Evolutionary conservation across 2,329 filamentous ascomycete species (phyloP).

Genomic region (Microascus cirrosus): DNA sequence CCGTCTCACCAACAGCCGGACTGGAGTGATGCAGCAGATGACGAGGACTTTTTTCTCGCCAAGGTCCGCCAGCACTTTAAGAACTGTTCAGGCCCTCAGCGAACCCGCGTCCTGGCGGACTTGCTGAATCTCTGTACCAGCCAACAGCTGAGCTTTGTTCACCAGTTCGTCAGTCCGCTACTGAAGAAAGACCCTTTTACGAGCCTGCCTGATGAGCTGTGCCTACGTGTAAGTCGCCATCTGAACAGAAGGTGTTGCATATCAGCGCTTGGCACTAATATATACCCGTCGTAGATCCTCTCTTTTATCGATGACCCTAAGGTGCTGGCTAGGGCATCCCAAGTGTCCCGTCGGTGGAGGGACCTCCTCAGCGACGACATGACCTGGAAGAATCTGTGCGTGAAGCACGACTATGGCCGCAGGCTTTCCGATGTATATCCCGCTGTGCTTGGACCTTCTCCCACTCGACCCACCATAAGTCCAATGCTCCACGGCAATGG

Average conservation of each 20-base stretch:
- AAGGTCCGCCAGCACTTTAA: conserved; percentile 73
- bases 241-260: neutral
- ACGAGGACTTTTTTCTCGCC: conserved; percentile 73
- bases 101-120: conserved; percentile 74
- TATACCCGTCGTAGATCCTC: conserved; percentile 55
- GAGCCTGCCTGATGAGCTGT: conserved; percentile 84
- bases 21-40: conserved; percentile 67
- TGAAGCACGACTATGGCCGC: conserved; percentile 80
- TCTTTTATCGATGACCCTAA: conserved; percentile 97
- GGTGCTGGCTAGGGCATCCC: conserved; percentile 82
- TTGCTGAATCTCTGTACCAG: conserved; percentile 90
- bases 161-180: conserved; percentile 87
- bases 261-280: neutral
- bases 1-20: conserved; percentile 52
- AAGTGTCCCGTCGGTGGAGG: conserved; percentile 91
- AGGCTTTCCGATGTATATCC: conserved; percentile 39
- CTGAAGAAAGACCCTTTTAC: conserved; percentile 95
- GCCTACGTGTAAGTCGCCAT: conserved; percentile 61
- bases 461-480: neutral
- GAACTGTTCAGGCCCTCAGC: conserved; percentile 62
- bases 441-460: neutral
- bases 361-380: conserved; percentile 92
- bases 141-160: conserved; percentile 89
- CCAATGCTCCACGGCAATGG: conserved; percentile 1
- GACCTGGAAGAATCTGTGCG: conserved; percentile 95